phyloP scores from a whole-genome alignment of 345 rosid species.

The Bruguiera sexangula region DNA sequence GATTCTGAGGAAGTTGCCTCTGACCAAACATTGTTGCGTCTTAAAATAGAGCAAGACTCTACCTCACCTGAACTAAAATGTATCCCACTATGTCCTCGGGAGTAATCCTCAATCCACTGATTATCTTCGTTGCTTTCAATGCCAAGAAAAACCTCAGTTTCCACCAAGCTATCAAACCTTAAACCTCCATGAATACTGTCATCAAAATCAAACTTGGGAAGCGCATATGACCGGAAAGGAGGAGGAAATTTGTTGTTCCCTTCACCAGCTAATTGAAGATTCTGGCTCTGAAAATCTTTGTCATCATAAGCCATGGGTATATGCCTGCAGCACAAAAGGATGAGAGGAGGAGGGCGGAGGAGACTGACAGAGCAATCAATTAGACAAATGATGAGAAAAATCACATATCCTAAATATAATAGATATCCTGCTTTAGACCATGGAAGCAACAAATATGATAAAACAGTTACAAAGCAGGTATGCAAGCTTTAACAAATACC shows the following conservation, averaged over 20 bases:
- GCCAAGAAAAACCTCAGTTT: conserved; percentile 76
- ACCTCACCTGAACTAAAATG: conserved; percentile 77
- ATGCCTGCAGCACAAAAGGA: conserved; percentile 42
- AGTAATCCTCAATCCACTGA: conserved; percentile 94
- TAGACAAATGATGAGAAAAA: too few species aligned
- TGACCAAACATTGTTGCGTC: conserved; percentile 96
- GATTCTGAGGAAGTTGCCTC: conserved; percentile 88
- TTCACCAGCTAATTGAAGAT: conserved; percentile 89
- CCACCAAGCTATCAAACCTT: conserved; percentile 73
- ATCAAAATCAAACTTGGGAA: conserved; percentile 91
- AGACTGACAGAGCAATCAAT: not conserved
- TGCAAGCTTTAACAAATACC: not conserved
- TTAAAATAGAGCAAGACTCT: conserved; percentile 71
- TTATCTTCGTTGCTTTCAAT: conserved; percentile 74
- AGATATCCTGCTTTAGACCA: not conserved
- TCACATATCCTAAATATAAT: too few species aligned
- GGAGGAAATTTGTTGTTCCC: conserved; percentile 69
- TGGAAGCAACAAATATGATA: not conserved
- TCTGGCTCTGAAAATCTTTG: conserved; percentile 91
- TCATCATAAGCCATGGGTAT: conserved; percentile 99
- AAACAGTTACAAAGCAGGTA: not conserved
- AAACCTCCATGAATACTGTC: conserved; percentile 62
- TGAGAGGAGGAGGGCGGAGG: not conserved
- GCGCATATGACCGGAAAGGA: conserved; percentile 62
- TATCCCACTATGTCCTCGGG: conserved; percentile 57